Conservation (phyloP, 1,284 basidiomycete genomes). For the Microbotryum saponariae region DNA sequence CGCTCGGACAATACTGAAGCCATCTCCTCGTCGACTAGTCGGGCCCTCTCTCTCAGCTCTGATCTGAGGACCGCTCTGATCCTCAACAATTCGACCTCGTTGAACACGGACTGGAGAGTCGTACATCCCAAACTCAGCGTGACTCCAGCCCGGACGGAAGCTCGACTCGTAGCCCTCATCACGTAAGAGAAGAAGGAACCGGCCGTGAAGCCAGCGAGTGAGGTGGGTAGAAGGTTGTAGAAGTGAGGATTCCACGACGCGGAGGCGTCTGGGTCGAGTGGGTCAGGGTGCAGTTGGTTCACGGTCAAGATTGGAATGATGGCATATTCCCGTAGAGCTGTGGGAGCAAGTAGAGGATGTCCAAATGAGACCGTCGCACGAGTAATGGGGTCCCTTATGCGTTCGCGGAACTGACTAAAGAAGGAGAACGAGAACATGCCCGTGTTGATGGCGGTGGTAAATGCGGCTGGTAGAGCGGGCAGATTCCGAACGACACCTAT, state of each 20-base stretch:
- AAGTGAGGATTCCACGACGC: constrained; percentile 9
- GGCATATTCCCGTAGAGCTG: constrained; percentile 28
- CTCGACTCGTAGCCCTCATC: constrained; percentile 2
- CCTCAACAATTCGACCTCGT: constrained; percentile 22
- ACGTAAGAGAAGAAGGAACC: constrained; percentile 25
- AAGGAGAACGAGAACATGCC: constrained; percentile 32
- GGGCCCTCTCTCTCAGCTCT: background rate
- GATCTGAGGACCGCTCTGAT: constrained; percentile 10
- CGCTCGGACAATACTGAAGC: background rate
- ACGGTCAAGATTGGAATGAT: constrained; percentile 19
- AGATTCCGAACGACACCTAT: constrained; percentile 18
- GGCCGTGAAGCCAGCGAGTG: constrained; percentile 15
- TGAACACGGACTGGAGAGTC: constrained; percentile 23
- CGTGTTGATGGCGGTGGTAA: constrained; percentile 19
- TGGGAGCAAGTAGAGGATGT: background rate
- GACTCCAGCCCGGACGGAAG: constrained; percentile 6
- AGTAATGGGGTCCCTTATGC: background rate
- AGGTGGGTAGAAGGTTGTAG: constrained; percentile 23
- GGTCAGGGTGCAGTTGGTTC: constrained; percentile 15
- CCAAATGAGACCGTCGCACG: background rate
- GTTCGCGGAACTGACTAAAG: constrained; percentile 19
- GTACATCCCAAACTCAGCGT: constrained; percentile 25
- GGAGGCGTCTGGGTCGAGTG: constrained; percentile 5
- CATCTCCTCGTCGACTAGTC: background rate
- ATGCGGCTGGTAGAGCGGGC: constrained; percentile 30